Percentiles rank a stretch among this genome's conserved stretches.
These are phyloP conservation scores for Viola pubescens DNA, from an alignment of 441 rosid genomes.

Conservation along the genomic window DNA sequence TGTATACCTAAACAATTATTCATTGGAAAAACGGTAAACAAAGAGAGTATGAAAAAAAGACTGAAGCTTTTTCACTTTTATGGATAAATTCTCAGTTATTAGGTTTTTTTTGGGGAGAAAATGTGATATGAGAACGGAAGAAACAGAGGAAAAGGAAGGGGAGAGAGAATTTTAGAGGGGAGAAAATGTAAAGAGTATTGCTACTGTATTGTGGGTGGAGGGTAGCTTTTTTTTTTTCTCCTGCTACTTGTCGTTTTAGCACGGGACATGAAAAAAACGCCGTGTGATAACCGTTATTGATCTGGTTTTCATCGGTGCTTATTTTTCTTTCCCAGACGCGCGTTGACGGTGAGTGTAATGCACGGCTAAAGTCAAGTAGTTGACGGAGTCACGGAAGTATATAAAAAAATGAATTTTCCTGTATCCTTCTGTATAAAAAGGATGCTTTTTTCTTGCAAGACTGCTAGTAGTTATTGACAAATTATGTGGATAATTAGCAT, in stretches of 20 bases:
- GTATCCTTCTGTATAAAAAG: too few species aligned
- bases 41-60: neutral
- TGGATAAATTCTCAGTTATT: too few species aligned
- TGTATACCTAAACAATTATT: slow-evolving; percentile 10
- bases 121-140: neutral
- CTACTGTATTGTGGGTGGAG: too few species aligned
- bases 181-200: neutral
- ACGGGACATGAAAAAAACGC: slow-evolving; percentile 23
- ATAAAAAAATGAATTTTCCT: too few species aligned
- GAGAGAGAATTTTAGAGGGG: slow-evolving; percentile 3
- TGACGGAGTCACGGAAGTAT: too few species aligned
- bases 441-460: too few species aligned
- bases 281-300: slow-evolving; percentile 28
- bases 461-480: too few species aligned
- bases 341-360: neutral
- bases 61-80: slow-evolving; percentile 11
- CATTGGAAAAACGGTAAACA: slow-evolving; percentile 5
- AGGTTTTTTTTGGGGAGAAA: neutral
- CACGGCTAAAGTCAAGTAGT: too few species aligned
- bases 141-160: slow-evolving; percentile 14
- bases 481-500: too few species aligned
- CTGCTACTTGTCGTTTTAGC: slow-evolving; percentile 20
- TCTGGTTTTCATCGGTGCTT: slow-evolving; percentile 1
- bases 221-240: neutral
- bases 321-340: neutral